Evolutionary conservation across 148 eudicot species (phyloP).

Genomic region (Rheum nobile): DNA sequence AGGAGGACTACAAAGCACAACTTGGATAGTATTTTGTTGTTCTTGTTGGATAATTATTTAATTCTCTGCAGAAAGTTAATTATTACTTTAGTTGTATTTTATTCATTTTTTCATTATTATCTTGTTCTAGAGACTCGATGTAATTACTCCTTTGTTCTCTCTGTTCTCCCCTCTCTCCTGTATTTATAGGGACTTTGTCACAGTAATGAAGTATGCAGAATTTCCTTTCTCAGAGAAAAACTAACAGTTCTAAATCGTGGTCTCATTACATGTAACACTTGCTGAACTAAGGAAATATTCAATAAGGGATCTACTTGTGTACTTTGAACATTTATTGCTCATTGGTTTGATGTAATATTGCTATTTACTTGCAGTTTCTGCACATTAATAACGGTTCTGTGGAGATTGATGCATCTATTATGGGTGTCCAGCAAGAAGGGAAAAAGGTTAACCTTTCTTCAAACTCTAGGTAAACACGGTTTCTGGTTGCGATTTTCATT

Average conservation of each 20-base stretch:
- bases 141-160: too few relatives aligned
- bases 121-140: too few relatives aligned
- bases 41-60: too few relatives aligned
- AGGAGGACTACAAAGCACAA: background rate
- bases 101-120: too few relatives aligned
- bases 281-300: background rate
- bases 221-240: too few relatives aligned
- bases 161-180: too few relatives aligned
- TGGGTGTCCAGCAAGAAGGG: conserved; percentile 82
- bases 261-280: background rate
- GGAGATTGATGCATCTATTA: conserved; percentile 88
- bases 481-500: background rate
- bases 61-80: too few relatives aligned
- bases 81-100: too few relatives aligned
- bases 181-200: too few relatives aligned
- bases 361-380: conserved; percentile 51
- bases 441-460: conserved; percentile 91
- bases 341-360: background rate
- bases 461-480: conserved; percentile 63
- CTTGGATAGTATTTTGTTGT: background rate
- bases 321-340: background rate
- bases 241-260: background rate
- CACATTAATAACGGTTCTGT: conserved; percentile 83
- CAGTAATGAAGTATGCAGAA: too few relatives aligned
- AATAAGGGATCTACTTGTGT: background rate